Evolutionary conservation across 2,329 filamentous ascomycete species (phyloP), one percentile per base, ranked within the genome.

Genomic region (Fusarium tupiense): DNA sequence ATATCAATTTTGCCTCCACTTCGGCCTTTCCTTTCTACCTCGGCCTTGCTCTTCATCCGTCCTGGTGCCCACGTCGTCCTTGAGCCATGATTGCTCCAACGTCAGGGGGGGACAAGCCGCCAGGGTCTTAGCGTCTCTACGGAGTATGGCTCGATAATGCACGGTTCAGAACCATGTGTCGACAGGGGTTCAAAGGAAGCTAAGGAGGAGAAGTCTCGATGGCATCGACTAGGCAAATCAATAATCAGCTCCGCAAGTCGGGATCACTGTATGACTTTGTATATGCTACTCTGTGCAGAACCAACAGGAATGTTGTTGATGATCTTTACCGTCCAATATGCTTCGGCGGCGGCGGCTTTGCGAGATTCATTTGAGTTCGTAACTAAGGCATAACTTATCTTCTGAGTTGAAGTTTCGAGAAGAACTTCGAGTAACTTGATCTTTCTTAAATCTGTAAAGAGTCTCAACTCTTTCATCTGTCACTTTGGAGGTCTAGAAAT

Each of bases 91-190:
- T 46, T 53, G 59, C 62, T 44, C 64, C 68, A 68, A 74, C 61
- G 65, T 71, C 75, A 77, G 73, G 71, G 73, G 33, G 69, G 53
- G 56, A 69, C 44, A 20, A 35, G 31, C 22, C 17, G 31, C 11
- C 31, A 37, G 38, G 59, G 59, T 58, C 64, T 60, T 54, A 31
- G 53, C 50, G 53, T 53, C 35, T 56, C 17, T 19, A 33, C 11
- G 47, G 46, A 24, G 31, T 52, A 38, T 77, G 71, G 73, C 69
- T 76, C 62, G 64, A 72, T 67, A 64, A 63, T 58, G 65, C 56
- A 68, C 40, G 46, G 69, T 49, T 58, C 56, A 41, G 40, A 41
- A 60, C 31, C 26, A 63, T 67, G 43, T 43, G 47, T 53, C 20
- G 59, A 61, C 61, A 67, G 59, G 62, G 69, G 54, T 65, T 43